Base-by-base conservation (phyloP, 805 yeast genomes). In the Candida boleticola region DNA sequence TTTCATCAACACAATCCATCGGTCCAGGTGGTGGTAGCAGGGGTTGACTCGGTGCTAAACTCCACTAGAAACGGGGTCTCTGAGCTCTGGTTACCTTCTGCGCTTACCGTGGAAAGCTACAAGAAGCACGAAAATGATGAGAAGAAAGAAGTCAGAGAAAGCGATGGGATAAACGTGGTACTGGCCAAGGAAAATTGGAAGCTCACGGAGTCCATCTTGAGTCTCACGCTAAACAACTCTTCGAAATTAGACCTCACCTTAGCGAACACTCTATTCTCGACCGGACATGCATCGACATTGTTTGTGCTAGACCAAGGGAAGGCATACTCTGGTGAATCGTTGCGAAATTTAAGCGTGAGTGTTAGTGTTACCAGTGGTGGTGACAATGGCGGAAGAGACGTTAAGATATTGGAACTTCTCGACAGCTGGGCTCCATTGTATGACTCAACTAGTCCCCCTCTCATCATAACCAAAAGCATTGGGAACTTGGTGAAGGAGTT, bases 401-500 rank as follows among this genome's bases (percentile, higher is more conserved):
- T 19, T 14, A 11, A 26, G 4, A 32, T 44, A 4, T 27, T 29
- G 1, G 22, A 26, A 1, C 26, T 50, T 29, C 27, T 39, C 30
- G 74, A 69, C 41, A 53, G 57, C 27, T 67, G 73, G 71, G 61
- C 65, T 0, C 56, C 64, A 5, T 53, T 71, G 29, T 52, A 57
- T 37, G 53, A 50, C 14, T n/a, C 16, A 7, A 34, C 51, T 1
- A 52, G 50, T 5, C 54, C 49, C 9, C 56, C 55, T 23, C 63
- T 79, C 39, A 44, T 51, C 4, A 66, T 83, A 40, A 79, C 87
- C 0, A 57, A 65, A 2, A 68, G 68, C 42, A 67, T 71, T 4
- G 84, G 82, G 7, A 84, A 84, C 55, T 66, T 84, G 57, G 64
- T 83, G 47, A 80, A 82, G 55, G 51, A 70, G 5, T 72, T 84